These are phyloP conservation scores for Teratosphaeria destructans DNA, from an alignment of 2,329 filamentous ascomycete species.

Conservation along the genomic window DNA sequence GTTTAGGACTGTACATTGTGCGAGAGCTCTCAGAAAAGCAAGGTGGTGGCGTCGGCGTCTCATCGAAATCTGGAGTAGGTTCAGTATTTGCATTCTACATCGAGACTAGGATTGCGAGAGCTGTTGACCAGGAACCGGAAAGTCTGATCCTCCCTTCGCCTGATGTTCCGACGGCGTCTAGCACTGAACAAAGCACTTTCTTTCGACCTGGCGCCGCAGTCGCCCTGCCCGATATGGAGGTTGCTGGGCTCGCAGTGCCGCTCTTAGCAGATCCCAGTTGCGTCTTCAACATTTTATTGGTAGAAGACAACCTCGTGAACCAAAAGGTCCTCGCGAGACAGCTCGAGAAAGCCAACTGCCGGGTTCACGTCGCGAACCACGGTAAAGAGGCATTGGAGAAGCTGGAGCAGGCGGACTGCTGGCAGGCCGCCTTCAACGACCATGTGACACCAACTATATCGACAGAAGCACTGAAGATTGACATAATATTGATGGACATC, in stretches of 20 bases:
- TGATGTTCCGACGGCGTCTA: not conserved
- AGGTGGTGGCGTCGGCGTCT: slow-evolving; percentile 59
- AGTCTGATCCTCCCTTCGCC: not conserved
- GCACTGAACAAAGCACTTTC: not conserved
- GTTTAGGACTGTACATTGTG: slow-evolving; percentile 60
- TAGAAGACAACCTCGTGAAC: slow-evolving; percentile 18
- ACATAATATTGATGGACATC: slow-evolving; percentile 16
- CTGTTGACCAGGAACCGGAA: not conserved
- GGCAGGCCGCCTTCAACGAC: not conserved
- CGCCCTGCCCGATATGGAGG: not conserved
- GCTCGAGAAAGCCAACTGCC: slow-evolving; percentile 12
- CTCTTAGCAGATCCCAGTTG: not conserved
- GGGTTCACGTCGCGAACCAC: slow-evolving; percentile 16
- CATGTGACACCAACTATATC: not conserved
- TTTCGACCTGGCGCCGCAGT: not conserved
- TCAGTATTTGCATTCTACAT: slow-evolving; percentile 60
- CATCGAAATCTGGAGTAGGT: slow-evolving; percentile 46
- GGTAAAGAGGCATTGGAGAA: slow-evolving; percentile 16
- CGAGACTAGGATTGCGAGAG: slow-evolving; percentile 26
- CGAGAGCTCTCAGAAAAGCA: slow-evolving; percentile 57
- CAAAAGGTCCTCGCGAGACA: slow-evolving; percentile 18
- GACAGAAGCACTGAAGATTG: slow-evolving; percentile 3
- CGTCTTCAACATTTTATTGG: not conserved
- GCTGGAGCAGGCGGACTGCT: slow-evolving; percentile 8
- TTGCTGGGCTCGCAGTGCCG: not conserved